Base-by-base conservation (phyloP, 192 early-diverging fungal genomes). In the Linnemannia schmuckeri region DNA sequence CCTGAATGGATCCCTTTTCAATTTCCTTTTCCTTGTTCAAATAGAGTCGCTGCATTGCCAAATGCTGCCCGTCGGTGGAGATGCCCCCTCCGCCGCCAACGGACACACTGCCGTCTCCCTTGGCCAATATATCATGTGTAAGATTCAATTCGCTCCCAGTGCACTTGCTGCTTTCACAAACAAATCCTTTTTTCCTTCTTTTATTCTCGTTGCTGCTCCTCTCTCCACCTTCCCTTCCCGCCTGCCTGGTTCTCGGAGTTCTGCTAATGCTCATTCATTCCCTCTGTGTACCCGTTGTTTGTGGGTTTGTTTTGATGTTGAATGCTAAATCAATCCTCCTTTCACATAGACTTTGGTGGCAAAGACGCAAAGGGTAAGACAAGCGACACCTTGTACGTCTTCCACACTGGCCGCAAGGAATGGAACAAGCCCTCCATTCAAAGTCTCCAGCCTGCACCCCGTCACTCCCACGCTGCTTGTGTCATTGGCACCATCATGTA, bases 381-480 rank as follows among this genome's bases (percentile, higher is more conserved):
- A 35, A 70, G 69, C 27, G 82, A 87, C 40, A 46, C 70, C 7
- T 74, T 82, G 72, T 81, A 63, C 46, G 81, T 80, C 4, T 66
- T 82, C 41, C 81, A 87, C 49, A 87, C 85, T 1, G 80, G 63
- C 9, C 88, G 78, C 46, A 89, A 88, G 70, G 80, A 89, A 61
- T 92, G 91, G 91, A 83, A 81, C 41, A 82, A 82, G n/a, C 79
- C 89, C 15, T 78, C 49, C n/a, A 88, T 91, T 46, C 90, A 89
- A 24, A 89, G 85, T 0, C 55, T 70, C 1, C 77, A 81, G 2
- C 91, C 91, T 41, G 70, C 61, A n/a, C 89, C 88, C 33, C 83
- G 92, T 17, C 87, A 88, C 30, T 91, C 91, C 27, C 92, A 93
- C 72, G 78, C 91, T 4, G 89, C 91, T 22, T 88, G 88, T 70